Percentiles rank a stretch among this genome's conserved stretches.
phyloP scores from a whole-genome alignment of 1,139 yeast genomes.

The Saccharomyces hybrid region DNA sequence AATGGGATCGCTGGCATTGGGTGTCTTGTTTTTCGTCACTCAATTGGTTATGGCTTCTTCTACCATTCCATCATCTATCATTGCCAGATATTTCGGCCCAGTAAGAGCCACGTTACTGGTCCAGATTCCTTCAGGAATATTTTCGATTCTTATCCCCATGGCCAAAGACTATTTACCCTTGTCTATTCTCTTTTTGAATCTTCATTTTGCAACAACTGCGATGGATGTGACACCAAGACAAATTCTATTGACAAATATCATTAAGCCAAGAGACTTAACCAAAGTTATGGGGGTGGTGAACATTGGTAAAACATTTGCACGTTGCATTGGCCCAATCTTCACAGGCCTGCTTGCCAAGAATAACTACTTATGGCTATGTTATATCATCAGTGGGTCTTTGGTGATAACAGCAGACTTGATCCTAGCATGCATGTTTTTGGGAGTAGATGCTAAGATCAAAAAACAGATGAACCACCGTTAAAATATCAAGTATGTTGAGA shows the following conservation, averaged over 20 bases:
- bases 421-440: slow-evolving; percentile 29
- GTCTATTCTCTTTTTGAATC: slow-evolving; percentile 25
- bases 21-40: slow-evolving; percentile 52
- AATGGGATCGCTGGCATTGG: slow-evolving; percentile 34
- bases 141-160: slow-evolving; percentile 52
- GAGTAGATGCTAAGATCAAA: slow-evolving; percentile 26
- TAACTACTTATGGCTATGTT: slow-evolving; percentile 48
- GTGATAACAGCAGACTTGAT: slow-evolving; percentile 34
- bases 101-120: slow-evolving; percentile 68
- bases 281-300: slow-evolving; percentile 80
- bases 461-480: slow-evolving; percentile 2
- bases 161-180: slow-evolving; percentile 22
- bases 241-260: slow-evolving; percentile 61
- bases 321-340: slow-evolving; percentile 72
- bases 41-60: slow-evolving; percentile 55
- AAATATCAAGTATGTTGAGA: not conserved
- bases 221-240: slow-evolving; percentile 95
- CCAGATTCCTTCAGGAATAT: slow-evolving; percentile 70
- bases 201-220: slow-evolving; percentile 43
- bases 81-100: slow-evolving; percentile 67
- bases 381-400: slow-evolving; percentile 54
- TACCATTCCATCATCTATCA: slow-evolving; percentile 54
- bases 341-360: slow-evolving; percentile 65
- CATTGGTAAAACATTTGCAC: slow-evolving; percentile 75
- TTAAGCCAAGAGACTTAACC: slow-evolving; percentile 57